phyloP scores from a whole-genome alignment of 2,329 filamentous ascomycete species.

The Aaosphaeria pasadenensis region DNA sequence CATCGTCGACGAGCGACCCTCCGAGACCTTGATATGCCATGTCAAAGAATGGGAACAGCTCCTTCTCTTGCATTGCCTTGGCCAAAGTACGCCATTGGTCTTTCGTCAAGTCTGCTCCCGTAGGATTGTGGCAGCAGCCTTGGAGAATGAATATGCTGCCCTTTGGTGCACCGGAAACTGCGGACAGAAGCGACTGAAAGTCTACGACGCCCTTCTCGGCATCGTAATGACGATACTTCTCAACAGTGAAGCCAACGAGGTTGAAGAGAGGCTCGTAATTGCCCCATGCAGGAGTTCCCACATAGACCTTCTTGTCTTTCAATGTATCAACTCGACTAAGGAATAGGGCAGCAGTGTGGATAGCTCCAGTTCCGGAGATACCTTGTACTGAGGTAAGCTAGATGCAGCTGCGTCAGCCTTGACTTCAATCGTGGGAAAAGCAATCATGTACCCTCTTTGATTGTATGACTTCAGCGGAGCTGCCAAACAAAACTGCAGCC shows the following conservation, averaged over 20 bases:
- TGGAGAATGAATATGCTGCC: conserved; percentile 37
- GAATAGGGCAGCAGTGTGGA: conserved; percentile 35
- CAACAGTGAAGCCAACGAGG: conserved; percentile 24
- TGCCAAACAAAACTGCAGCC: conserved; percentile 29
- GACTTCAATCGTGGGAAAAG: too few relatives aligned
- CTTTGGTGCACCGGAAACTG: conserved; percentile 17
- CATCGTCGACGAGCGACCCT: conserved; percentile 31
- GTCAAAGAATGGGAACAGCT: conserved; percentile 35
- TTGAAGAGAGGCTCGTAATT: conserved; percentile 34
- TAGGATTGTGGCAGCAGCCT: conserved; percentile 40
- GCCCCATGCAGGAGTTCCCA: conserved; percentile 33
- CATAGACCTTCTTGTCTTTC: conserved; percentile 21
- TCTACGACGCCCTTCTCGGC: conserved; percentile 18
- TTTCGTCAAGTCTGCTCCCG: conserved; percentile 29
- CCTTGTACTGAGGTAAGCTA: conserved; percentile 37
- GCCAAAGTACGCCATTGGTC: conserved; percentile 32
- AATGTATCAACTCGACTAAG: conserved; percentile 19
- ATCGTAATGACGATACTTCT: conserved; percentile 32
- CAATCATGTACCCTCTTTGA: too few relatives aligned
- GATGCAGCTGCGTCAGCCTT: too few relatives aligned
- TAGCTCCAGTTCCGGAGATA: conserved; percentile 39
- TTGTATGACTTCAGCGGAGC: conserved; percentile 4
- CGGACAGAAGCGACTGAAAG: conserved; percentile 19
- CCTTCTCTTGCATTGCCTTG: conserved; percentile 10
- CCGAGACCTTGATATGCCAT: conserved; percentile 40